Conservation (phyloP, 1,284 basidiomycete genomes). For the Austroboletus niveus region DNA sequence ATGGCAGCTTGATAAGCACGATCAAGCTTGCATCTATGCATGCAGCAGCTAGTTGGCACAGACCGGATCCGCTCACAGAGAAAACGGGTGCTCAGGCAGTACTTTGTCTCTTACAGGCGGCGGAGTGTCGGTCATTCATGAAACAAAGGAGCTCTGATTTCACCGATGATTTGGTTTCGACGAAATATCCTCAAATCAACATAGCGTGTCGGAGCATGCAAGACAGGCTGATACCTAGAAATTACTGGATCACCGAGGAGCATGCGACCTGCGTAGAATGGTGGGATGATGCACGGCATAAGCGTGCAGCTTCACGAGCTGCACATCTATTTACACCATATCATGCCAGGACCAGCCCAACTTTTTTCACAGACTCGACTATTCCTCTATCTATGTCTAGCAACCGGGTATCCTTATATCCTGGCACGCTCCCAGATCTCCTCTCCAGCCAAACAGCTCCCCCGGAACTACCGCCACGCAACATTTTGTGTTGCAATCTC, state of each 20-base stretch:
- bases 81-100: background rate
- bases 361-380: too few relatives aligned
- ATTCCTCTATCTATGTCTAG: too few relatives aligned
- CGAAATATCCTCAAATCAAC: background rate
- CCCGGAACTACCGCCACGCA: background rate
- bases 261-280: too few relatives aligned
- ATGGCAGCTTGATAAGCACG: background rate
- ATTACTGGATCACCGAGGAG: background rate
- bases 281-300: too few relatives aligned
- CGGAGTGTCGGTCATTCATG: background rate
- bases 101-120: background rate
- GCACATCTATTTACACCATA: background rate
- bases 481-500: background rate
- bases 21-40: background rate
- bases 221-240: background rate
- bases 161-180: background rate
- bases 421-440: background rate
- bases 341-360: too few relatives aligned
- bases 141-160: conserved; percentile 9
- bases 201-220: background rate
- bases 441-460: background rate
- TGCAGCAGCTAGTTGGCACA: background rate
- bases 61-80: background rate
- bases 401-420: background rate
- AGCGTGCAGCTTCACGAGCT: background rate